These are phyloP conservation scores for Cordyceps tenuipes DNA, from an alignment of 2,329 filamentous ascomycete species.

Conservation along the genomic window DNA sequence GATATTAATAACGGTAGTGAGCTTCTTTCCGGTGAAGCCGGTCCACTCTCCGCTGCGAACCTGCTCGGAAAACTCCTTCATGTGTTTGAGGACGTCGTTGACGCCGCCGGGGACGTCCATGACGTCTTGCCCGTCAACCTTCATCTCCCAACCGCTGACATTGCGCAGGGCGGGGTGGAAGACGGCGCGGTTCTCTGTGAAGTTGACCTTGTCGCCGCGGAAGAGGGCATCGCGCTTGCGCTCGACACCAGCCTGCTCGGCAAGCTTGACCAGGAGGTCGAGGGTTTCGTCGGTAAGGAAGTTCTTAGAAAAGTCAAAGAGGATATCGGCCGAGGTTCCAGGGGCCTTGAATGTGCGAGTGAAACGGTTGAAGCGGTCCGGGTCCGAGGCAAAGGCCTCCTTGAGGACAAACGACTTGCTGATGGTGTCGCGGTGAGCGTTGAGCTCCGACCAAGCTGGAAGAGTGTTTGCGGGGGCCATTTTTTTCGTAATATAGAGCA, in stretches of 20 bases:
- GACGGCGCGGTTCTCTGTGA: slow-evolving; percentile 92
- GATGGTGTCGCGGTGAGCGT: slow-evolving; percentile 77
- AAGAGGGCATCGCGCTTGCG: slow-evolving; percentile 97
- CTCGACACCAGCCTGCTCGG: slow-evolving; percentile 83
- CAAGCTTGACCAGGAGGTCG: slow-evolving; percentile 76
- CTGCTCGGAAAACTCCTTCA: slow-evolving; percentile 97
- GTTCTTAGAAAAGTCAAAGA: slow-evolving; percentile 99
- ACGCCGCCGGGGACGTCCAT: slow-evolving; percentile 84
- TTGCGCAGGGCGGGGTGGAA: slow-evolving; percentile 95
- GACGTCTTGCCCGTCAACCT: slow-evolving; percentile 87
- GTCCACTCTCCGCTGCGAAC: slow-evolving; percentile 94
- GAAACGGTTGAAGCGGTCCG: slow-evolving; percentile 83
- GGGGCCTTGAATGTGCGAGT: slow-evolving; percentile 75
- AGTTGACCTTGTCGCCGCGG: slow-evolving; percentile 96
- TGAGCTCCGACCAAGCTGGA: slow-evolving; percentile 80
- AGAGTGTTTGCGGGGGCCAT: slow-evolving; percentile 84
- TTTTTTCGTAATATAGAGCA: slow-evolving; percentile 21
- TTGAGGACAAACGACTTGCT: slow-evolving; percentile 89
- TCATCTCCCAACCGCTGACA: slow-evolving; percentile 68
- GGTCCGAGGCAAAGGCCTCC: slow-evolving; percentile 83
- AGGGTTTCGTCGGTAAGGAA: slow-evolving; percentile 91
- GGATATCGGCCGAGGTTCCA: slow-evolving; percentile 75
- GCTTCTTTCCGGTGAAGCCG: slow-evolving; percentile 93
- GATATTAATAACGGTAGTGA: slow-evolving; percentile 93
- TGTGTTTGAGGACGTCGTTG: slow-evolving; percentile 85